A percentile compares a stretch with the other conserved stretches of the same genome.
These are phyloP conservation scores for Monilinia fructigena DNA, from an alignment of 2,329 filamentous ascomycete genomes.

Conservation along the genomic window DNA sequence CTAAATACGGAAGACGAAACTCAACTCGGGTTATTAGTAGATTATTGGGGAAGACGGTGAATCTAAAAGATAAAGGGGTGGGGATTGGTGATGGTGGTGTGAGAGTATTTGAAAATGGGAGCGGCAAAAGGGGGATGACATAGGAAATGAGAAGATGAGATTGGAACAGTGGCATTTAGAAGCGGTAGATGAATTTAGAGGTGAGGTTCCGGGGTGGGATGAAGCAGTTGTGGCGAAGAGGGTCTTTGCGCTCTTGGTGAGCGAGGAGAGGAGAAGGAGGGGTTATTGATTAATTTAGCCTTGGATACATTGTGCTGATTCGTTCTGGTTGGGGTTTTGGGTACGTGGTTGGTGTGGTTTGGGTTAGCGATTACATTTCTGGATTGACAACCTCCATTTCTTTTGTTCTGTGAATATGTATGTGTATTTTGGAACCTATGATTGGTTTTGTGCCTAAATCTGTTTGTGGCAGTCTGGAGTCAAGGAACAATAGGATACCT, in stretches of 20 bases:
- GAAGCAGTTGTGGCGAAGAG: constrained; percentile 39
- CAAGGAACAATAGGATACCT: not conserved
- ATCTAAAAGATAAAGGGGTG: constrained; percentile 15
- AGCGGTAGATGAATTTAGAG: constrained; percentile 39
- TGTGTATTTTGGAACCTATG: not conserved
- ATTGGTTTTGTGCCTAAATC: not conserved
- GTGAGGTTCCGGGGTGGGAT: constrained; percentile 38
- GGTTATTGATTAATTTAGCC: constrained; percentile 3
- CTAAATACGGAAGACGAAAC: constrained; percentile 30
- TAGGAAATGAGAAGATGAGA: constrained; percentile 32
- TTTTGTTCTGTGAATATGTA: constrained; percentile 1
- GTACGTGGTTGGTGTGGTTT: not conserved
- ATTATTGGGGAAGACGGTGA: constrained; percentile 37
- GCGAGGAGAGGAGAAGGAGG: constrained; percentile 32
- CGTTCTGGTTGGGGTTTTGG: not conserved
- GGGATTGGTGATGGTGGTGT: constrained; percentile 9
- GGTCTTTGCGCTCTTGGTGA: constrained; percentile 37
- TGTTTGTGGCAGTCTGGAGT: not conserved
- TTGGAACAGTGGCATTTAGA: constrained; percentile 41
- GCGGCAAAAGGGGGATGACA: constrained; percentile 6
- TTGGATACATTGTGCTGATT: too few relatives aligned
- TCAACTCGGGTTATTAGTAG: constrained; percentile 37
- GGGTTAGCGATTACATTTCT: not conserved
- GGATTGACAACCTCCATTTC: not conserved
- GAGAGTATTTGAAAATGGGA: not conserved